Conservation (phyloP, 225 moss, liverwort and hornwort genomes). For the Anthoceros angustus region DNA sequence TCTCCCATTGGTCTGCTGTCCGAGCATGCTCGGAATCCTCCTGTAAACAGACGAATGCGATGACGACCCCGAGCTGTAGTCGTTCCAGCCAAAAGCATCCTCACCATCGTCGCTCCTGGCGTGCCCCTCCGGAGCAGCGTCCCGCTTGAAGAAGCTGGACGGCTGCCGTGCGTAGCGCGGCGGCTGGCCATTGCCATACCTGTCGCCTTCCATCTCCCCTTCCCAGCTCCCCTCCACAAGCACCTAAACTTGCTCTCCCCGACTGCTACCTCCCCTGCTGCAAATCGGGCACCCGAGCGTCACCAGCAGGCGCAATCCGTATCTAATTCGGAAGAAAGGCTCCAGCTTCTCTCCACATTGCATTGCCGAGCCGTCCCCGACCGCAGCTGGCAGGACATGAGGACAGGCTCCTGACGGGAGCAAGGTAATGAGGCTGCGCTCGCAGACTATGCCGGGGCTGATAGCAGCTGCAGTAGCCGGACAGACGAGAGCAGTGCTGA, state of each 20-base stretch:
- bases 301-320: no score
- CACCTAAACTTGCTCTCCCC: background rate
- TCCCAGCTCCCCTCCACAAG: background rate
- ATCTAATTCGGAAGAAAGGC: no score
- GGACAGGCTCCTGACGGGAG: no score
- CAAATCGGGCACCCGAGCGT: background rate
- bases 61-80: background rate
- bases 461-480: no score
- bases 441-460: no score
- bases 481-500: no score
- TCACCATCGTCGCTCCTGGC: background rate
- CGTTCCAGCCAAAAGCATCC: background rate
- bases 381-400: no score
- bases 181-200: background rate
- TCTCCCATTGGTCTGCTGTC: conserved; percentile 47
- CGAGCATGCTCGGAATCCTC: conserved; percentile 11
- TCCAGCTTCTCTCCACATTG: no score
- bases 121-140: background rate
- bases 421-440: no score
- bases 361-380: no score
- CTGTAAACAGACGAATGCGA: background rate
- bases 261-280: background rate
- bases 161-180: background rate
- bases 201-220: background rate
- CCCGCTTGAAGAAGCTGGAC: background rate